Conservation (phyloP, 768 basidiomycete species). For the Suillus alpinus region DNA sequence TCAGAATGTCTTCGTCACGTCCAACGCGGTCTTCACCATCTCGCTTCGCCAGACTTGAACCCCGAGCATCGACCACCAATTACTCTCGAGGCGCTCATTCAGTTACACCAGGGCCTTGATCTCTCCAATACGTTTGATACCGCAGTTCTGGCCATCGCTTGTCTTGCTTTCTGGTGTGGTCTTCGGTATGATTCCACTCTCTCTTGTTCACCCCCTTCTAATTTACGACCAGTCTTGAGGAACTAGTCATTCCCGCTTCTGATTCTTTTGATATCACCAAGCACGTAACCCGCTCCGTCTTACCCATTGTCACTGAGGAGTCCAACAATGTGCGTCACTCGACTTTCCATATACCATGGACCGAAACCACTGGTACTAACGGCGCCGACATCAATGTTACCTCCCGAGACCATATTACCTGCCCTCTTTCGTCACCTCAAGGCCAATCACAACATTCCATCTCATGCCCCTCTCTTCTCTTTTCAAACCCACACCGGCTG, state of each 20-base stretch:
- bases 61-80: not conserved
- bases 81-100: not conserved
- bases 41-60: not conserved
- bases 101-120: not conserved
- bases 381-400: slow-evolving; percentile 31
- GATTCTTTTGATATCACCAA: not conserved
- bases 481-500: not conserved
- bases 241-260: not conserved
- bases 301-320: not conserved
- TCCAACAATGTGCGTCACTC: slow-evolving; percentile 6
- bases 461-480: slow-evolving; percentile 7
- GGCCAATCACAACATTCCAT: slow-evolving; percentile 15
- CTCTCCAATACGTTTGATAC: not conserved
- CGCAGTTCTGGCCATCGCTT: not conserved
- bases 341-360: slow-evolving; percentile 33
- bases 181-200: not conserved
- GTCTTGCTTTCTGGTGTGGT: not conserved
- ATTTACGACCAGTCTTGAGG: slow-evolving; percentile 2
- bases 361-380: slow-evolving; percentile 27
- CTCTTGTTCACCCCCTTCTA: slow-evolving; percentile 3
- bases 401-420: slow-evolving; percentile 9
- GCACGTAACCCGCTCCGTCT: not conserved
- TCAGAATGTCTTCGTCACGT: not conserved
- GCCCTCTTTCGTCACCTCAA: slow-evolving; percentile 22
- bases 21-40: not conserved